Conservation (phyloP, 345 rosid species). For the Pistacia vera region DNA sequence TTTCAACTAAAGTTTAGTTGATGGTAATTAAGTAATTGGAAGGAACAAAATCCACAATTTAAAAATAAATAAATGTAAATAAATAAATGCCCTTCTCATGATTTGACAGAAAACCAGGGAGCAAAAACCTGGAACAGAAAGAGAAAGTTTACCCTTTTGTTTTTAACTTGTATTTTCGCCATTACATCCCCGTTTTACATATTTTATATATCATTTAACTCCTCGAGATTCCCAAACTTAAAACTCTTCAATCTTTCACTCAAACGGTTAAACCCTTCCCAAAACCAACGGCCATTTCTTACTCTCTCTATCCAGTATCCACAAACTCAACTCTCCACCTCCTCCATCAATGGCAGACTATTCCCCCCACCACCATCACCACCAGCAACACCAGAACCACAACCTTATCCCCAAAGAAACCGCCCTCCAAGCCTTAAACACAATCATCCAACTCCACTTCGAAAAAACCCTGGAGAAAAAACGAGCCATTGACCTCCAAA, state of each 20-base stretch:
- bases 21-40: too few species aligned
- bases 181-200: too few species aligned
- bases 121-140: too few species aligned
- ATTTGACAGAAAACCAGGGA: too few species aligned
- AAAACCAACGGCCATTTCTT: neutral
- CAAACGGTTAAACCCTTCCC: neutral
- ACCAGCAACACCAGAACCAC: slow-evolving; percentile 46
- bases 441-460: slow-evolving; percentile 94
- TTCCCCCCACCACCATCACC: slow-evolving; percentile 43
- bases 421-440: slow-evolving; percentile 86
- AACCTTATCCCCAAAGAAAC: slow-evolving; percentile 74
- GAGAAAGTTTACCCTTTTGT: too few species aligned
- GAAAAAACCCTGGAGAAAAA: slow-evolving; percentile 97
- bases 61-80: too few species aligned
- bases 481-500: slow-evolving; percentile 90
- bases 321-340: neutral
- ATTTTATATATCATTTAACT: neutral
- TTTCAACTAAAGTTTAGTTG: too few species aligned
- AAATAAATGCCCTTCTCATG: too few species aligned
- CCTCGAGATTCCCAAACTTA: slow-evolving; percentile 27
- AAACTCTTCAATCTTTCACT: neutral
- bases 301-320: neutral
- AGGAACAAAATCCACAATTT: too few species aligned
- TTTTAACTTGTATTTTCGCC: too few species aligned
- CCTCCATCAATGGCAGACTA: slow-evolving; percentile 68